A percentile compares a stretch with the other conserved stretches of the same genome.
Evolutionary conservation across 805 yeast species (phyloP).

Genomic region (Spathaspora gorwiae): DNA sequence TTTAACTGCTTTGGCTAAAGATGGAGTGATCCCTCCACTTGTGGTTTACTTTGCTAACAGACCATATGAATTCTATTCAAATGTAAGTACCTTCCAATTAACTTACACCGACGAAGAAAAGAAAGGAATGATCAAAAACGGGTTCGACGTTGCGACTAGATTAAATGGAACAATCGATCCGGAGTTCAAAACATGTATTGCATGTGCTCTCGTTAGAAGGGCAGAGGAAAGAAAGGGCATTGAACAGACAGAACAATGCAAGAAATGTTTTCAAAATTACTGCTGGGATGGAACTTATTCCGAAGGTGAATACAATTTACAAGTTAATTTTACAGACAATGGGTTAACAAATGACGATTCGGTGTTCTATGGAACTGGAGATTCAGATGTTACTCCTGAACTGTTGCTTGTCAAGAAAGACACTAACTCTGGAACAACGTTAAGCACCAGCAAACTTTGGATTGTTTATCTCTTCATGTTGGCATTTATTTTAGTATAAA

Average conservation of each 20-base stretch:
- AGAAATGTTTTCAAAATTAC: conserved; percentile 31
- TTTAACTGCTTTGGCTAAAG: conserved; percentile 31
- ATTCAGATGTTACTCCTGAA: not conserved
- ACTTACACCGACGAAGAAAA: conserved; percentile 31
- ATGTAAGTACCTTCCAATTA: conserved; percentile 30
- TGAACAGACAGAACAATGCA: conserved; percentile 32
- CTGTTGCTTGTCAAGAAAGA: no score
- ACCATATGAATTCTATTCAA: conserved; percentile 29
- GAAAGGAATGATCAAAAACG: conserved; percentile 33
- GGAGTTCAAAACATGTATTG: conserved; percentile 36
- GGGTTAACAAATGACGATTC: conserved; percentile 25
- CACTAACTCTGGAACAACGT: no score
- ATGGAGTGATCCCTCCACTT: conserved; percentile 34
- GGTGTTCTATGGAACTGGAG: conserved; percentile 3
- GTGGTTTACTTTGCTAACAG: conserved; percentile 37
- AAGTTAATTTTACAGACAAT: conserved; percentile 23
- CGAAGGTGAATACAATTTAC: conserved; percentile 10
- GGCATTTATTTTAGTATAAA: no score
- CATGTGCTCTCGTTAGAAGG: conserved; percentile 37
- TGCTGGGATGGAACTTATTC: conserved; percentile 36
- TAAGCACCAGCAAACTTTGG: no score
- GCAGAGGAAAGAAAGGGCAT: conserved; percentile 37
- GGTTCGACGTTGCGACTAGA: conserved; percentile 30
- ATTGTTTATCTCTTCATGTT: no score
- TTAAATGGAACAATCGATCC: conserved; percentile 32